phyloP scores from a whole-genome alignment of 1,139 yeast species.

The Sugiyamaella japonica region DNA sequence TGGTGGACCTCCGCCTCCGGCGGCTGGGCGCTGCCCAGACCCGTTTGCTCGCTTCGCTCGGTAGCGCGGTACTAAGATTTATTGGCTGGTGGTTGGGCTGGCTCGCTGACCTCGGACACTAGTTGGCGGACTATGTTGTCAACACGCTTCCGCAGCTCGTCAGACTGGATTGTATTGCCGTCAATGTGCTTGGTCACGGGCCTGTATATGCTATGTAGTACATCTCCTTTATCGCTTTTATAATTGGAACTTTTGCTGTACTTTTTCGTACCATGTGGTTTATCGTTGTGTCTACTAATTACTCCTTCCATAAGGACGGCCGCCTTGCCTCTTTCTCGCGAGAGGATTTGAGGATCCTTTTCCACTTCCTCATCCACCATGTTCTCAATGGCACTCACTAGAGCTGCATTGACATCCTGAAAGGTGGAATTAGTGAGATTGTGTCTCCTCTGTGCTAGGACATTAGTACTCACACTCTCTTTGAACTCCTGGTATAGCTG shows the following conservation, averaged over 20 bases:
- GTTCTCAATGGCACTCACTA: constrained; percentile 30
- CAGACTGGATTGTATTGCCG: constrained; percentile 23
- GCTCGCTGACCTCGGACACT: constrained; percentile 1
- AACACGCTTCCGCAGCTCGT: constrained; percentile 23
- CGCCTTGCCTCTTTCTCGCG: constrained; percentile 35
- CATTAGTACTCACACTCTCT: constrained; percentile 31
- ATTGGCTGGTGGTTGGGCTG: not conserved
- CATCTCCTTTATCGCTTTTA: constrained; percentile 6
- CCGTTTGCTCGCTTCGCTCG: not conserved
- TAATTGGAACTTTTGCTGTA: not conserved
- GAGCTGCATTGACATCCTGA: constrained; percentile 29
- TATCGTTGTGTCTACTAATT: constrained; percentile 28
- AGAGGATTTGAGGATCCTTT: constrained; percentile 31
- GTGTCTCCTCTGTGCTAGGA: too few relatives aligned
- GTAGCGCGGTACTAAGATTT: not conserved
- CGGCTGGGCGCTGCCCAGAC: constrained; percentile 1
- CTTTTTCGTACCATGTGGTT: constrained; percentile 13
- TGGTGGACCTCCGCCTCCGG: not conserved
- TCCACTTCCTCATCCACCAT: constrained; percentile 35
- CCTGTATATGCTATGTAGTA: constrained; percentile 25
- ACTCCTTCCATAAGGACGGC: constrained; percentile 38
- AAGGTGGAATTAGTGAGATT: too few relatives aligned
- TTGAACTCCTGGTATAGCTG: constrained; percentile 34
- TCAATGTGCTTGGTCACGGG: constrained; percentile 26
- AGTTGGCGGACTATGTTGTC: constrained; percentile 24